phyloP scores from a whole-genome alignment of 352 stramenopile genomes.

The Pythium diclinum region DNA sequence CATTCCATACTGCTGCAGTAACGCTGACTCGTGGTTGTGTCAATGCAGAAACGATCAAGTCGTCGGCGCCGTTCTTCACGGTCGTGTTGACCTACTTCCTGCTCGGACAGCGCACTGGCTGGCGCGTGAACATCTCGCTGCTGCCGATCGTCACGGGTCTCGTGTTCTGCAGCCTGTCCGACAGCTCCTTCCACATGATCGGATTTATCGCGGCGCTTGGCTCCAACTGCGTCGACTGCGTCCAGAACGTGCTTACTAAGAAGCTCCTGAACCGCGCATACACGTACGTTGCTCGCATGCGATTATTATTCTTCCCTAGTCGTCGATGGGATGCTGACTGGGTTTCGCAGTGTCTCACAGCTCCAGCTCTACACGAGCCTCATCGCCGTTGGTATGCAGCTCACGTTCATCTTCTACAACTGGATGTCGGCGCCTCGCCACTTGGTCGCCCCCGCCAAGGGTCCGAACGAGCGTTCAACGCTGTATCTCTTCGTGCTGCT shows the following conservation, averaged over 20 bases:
- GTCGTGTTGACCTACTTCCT: conserved; percentile 86
- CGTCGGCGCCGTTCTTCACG: conserved; percentile 89
- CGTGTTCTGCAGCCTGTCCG: conserved; percentile 83
- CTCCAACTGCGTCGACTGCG: conserved; percentile 91
- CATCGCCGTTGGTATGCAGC: conserved; percentile 79
- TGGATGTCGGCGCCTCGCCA: conserved; percentile 44
- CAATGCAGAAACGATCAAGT: conserved; percentile 88
- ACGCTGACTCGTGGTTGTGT: background rate
- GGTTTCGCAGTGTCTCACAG: conserved; percentile 57
- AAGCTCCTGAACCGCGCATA: conserved; percentile 78
- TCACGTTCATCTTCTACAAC: conserved; percentile 74
- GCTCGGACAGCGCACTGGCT: conserved; percentile 76
- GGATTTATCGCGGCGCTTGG: conserved; percentile 87
- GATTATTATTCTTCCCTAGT: background rate
- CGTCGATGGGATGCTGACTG: background rate
- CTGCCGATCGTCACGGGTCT: conserved; percentile 85
- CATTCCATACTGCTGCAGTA: background rate
- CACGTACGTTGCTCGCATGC: conserved; percentile 39
- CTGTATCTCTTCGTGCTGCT: conserved; percentile 56
- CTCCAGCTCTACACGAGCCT: conserved; percentile 91
- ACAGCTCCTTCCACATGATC: conserved; percentile 85
- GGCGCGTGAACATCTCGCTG: conserved; percentile 81
- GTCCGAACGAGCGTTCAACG: conserved; percentile 32
- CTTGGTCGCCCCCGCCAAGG: conserved; percentile 19
- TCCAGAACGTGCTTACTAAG: conserved; percentile 92